A percentile compares a stretch with the other conserved stretches of the same genome.
Conservation (phyloP, 2,329 filamentous ascomycete species). For the Graphium sp. region DNA sequence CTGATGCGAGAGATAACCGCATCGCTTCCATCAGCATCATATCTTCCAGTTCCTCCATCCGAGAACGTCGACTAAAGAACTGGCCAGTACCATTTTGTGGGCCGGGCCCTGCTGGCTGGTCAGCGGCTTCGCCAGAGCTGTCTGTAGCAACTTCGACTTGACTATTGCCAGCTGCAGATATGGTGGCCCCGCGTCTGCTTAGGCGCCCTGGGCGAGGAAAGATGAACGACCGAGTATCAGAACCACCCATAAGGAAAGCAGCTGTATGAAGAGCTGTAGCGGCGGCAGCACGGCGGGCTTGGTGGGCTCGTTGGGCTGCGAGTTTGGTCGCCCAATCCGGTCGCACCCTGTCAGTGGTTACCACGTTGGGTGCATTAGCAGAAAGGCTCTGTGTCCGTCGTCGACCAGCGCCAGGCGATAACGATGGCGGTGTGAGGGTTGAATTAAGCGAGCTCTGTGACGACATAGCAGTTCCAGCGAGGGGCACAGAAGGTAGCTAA, state of each 20-base stretch:
- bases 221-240: constrained; percentile 30
- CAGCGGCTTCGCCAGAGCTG: too few relatives aligned
- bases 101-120: too few relatives aligned
- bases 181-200: too few relatives aligned
- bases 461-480: constrained; percentile 52
- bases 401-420: constrained; percentile 18
- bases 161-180: too few relatives aligned
- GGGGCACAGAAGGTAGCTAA: constrained; percentile 25
- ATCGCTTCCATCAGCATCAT: constrained; percentile 99
- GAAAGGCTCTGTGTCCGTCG: constrained; percentile 48
- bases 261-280: constrained; percentile 90
- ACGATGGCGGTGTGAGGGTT: constrained; percentile 22
- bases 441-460: constrained; percentile 69
- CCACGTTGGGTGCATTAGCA: constrained; percentile 67
- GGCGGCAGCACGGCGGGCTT: constrained; percentile 72
- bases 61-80: too few relatives aligned
- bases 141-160: too few relatives aligned
- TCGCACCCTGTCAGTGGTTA: constrained; percentile 82
- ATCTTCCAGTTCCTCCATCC: constrained; percentile 82
- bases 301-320: constrained; percentile 67
- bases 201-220: constrained; percentile 15
- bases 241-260: constrained; percentile 71
- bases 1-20: constrained; percentile 71
- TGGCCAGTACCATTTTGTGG: too few relatives aligned
- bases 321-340: constrained; percentile 93